Percentiles rank a stretch among this genome's conserved stretches.
These are phyloP conservation scores for Berkeleyomyces basicola DNA, from an alignment of 2,329 filamentous ascomycete genomes.

Conservation along the genomic window DNA sequence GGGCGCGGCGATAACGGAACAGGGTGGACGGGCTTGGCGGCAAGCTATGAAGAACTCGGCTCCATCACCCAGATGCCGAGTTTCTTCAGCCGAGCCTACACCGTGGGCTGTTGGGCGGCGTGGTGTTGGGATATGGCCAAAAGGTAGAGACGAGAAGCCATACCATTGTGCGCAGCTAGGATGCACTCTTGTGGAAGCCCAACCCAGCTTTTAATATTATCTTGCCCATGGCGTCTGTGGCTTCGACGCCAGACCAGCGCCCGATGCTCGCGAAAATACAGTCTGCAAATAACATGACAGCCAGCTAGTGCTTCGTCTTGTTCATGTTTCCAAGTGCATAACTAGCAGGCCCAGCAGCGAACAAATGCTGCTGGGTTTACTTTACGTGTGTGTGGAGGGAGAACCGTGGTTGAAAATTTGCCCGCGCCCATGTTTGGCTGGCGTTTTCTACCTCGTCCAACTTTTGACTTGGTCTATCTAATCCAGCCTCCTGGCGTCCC, in stretches of 20 bases:
- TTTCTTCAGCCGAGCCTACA: too few species aligned
- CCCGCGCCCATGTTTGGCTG: constrained; percentile 5
- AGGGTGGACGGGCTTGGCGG: too few species aligned
- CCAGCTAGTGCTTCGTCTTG: neutral
- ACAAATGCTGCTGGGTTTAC: neutral
- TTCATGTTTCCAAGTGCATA: neutral
- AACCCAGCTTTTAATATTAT: neutral
- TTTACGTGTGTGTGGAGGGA: constrained; percentile 1
- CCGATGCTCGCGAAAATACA: neutral
- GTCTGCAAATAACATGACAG: neutral
- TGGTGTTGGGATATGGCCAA: neutral
- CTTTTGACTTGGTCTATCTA: constrained; percentile 9
- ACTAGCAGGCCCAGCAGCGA: too few species aligned
- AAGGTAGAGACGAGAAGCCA: neutral
- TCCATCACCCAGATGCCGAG: too few species aligned
- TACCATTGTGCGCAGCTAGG: neutral
- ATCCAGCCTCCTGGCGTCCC: constrained; percentile 10
- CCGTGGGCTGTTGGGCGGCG: too few species aligned
- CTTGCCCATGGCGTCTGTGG: neutral
- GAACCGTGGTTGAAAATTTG: constrained; percentile 10
- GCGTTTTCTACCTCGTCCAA: constrained; percentile 10
- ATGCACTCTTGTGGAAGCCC: neutral
- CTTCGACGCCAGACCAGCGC: neutral
- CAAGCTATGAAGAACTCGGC: too few species aligned
- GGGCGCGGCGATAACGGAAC: neutral